A percentile compares a stretch with the other conserved stretches of the same genome.
phyloP scores from a whole-genome alignment of 306 rosid species.

The Leucaena leucocephala region DNA sequence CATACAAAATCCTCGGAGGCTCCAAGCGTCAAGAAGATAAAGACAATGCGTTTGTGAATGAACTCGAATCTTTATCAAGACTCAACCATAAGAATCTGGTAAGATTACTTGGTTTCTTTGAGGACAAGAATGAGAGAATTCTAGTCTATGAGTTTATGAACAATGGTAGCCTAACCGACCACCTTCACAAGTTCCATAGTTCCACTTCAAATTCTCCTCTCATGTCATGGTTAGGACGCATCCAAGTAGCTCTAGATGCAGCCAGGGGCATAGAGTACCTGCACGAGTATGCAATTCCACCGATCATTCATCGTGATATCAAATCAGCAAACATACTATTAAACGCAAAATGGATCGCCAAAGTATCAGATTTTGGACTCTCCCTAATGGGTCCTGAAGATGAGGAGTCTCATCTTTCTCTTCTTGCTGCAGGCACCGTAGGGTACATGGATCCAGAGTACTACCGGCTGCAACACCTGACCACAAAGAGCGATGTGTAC shows the following conservation, averaged over 20 bases:
- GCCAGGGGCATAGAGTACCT: constrained; percentile 77
- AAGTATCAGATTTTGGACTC: constrained; percentile 77
- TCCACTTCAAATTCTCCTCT: constrained; percentile 33
- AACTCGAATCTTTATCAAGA: constrained; percentile 74
- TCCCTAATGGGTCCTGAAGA: constrained; percentile 72
- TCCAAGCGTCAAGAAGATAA: constrained; percentile 70
- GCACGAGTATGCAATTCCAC: constrained; percentile 61
- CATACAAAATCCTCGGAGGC: constrained; percentile 18
- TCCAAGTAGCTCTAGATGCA: constrained; percentile 70
- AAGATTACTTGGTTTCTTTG: constrained; percentile 65
- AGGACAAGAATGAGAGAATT: constrained; percentile 65
- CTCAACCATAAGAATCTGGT: constrained; percentile 89
- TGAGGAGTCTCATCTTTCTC: constrained; percentile 52
- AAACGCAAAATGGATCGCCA: constrained; percentile 56
- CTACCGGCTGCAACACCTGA: constrained; percentile 70
- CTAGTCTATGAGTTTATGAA: constrained; percentile 75
- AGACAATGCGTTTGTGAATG: constrained; percentile 76
- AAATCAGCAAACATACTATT: constrained; percentile 72
- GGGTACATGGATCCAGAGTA: constrained; percentile 97
- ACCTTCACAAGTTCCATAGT: constrained; percentile 58
- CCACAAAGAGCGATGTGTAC: constrained; percentile 83
- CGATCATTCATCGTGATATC: constrained; percentile 79
- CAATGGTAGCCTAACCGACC: constrained; percentile 76
- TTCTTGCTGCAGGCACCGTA: constrained; percentile 70
- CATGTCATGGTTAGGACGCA: constrained; percentile 55